Percentiles rank a stretch among this genome's conserved stretches.
Evolutionary conservation across 2,329 filamentous ascomycete species (phyloP).

Genomic region (Plenodomus biglobosus): DNA sequence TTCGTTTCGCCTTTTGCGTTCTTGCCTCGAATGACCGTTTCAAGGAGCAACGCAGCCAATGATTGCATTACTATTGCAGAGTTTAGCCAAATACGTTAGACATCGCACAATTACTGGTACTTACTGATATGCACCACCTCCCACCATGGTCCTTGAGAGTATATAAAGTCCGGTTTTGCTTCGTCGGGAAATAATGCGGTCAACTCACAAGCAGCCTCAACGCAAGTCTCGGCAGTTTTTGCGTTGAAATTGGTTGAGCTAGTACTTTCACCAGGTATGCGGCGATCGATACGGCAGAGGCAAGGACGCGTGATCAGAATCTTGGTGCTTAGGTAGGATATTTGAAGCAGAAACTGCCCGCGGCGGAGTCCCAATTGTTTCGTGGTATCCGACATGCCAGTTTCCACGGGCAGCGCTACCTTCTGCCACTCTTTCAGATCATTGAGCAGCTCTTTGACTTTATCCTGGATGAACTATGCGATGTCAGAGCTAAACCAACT

Average conservation of each 20-base stretch:
- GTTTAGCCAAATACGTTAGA: background rate
- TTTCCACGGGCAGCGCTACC: slow-evolving; percentile 10
- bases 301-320: slow-evolving; percentile 45
- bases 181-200: slow-evolving; percentile 37
- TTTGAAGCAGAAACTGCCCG: slow-evolving; percentile 20
- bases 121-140: slow-evolving; percentile 41
- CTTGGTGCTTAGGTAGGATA: slow-evolving; percentile 39
- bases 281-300: slow-evolving; percentile 41
- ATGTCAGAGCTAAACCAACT: background rate
- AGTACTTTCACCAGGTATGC: slow-evolving; percentile 31
- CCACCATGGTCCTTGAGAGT: slow-evolving; percentile 46
- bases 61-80: slow-evolving; percentile 40
- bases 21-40: slow-evolving; percentile 35
- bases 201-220: slow-evolving; percentile 39
- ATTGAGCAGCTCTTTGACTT: slow-evolving; percentile 31
- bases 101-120: background rate
- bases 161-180: slow-evolving; percentile 28
- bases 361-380: slow-evolving; percentile 1
- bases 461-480: slow-evolving; percentile 30
- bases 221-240: slow-evolving; percentile 35
- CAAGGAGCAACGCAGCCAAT: slow-evolving; percentile 41
- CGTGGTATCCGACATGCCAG: background rate
- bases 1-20: slow-evolving; percentile 28
- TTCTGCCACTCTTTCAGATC: slow-evolving; percentile 40
- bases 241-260: slow-evolving; percentile 37